Evolutionary conservation across 2,329 filamentous ascomycete genomes (phyloP).

Genomic region (Fusarium keratoplasticum): DNA sequence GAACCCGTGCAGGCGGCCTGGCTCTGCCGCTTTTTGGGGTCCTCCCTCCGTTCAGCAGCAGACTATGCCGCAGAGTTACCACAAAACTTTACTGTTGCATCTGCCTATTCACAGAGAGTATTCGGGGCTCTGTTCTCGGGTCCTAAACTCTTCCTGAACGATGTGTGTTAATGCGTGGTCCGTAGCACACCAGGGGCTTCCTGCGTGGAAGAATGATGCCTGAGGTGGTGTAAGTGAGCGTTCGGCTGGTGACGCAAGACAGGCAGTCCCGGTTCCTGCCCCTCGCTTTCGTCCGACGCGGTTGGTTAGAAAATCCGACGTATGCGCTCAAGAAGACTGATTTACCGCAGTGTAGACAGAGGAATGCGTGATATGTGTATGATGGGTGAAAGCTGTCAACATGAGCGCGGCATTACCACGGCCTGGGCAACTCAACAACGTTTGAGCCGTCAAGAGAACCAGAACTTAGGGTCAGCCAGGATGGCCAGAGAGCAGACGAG

Average conservation of each 20-base stretch:
- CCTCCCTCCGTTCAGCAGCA: neutral
- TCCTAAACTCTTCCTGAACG: conserved; percentile 7
- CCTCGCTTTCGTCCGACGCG: neutral
- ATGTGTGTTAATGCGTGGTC: conserved; percentile 1
- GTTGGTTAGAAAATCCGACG: neutral
- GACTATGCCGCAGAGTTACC: conserved; percentile 8
- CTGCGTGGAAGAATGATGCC: neutral
- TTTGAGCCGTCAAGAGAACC: neutral
- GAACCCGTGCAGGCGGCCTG: neutral
- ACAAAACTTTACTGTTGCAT: neutral
- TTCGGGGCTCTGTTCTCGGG: conserved; percentile 2
- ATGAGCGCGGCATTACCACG: neutral
- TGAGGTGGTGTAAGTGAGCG: conserved; percentile 3
- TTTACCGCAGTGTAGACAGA: neutral
- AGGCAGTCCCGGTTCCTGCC: neutral
- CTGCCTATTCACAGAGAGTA: neutral
- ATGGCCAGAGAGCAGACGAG: neutral
- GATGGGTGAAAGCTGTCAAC: neutral
- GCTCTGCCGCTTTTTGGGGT: neutral
- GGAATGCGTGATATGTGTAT: conserved; percentile 16
- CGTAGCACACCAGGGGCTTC: conserved; percentile 3
- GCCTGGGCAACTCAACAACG: neutral
- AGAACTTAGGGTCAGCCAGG: neutral
- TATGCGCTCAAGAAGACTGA: neutral
- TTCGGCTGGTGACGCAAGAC: neutral